Conservation (phyloP, 192 early-diverging fungal genomes). For the Coemansia umbellata region DNA sequence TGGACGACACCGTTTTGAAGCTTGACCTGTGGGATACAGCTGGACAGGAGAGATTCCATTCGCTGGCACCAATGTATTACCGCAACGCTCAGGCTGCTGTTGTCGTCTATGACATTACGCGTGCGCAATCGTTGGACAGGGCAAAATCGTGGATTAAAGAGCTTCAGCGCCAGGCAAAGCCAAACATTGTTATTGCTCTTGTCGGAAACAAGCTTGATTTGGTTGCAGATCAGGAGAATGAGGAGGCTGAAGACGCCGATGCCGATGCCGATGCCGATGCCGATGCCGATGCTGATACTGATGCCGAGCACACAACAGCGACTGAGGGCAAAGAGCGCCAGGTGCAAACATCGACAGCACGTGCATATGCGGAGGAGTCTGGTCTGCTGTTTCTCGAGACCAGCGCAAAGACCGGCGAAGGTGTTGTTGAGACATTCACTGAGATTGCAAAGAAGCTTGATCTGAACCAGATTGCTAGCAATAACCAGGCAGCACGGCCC, state of each 20-base stretch:
- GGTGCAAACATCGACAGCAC: conserved; percentile 70
- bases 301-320: conserved; percentile 5
- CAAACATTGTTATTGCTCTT: conserved; percentile 93
- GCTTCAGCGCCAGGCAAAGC: conserved; percentile 92
- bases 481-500: conserved; percentile 14
- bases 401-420: conserved; percentile 79
- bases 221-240: conserved; percentile 20
- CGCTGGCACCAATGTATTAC: conserved; percentile 95
- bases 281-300: conserved; percentile 36
- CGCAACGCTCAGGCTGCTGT: conserved; percentile 95
- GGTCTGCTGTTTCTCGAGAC: conserved; percentile 88
- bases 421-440: conserved; percentile 85
- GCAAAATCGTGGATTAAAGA: conserved; percentile 96
- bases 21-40: conserved; percentile 93
- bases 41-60: conserved; percentile 97
- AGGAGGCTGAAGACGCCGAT: neutral
- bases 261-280: conserved; percentile 15
- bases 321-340: conserved; percentile 50
- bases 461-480: conserved; percentile 41
- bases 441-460: conserved; percentile 66
- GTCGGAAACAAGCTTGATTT: conserved; percentile 97
- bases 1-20: conserved; percentile 81
- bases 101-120: conserved; percentile 95
- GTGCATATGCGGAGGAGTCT: conserved; percentile 72
- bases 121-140: conserved; percentile 77